Evolutionary conservation across 1,139 yeast species (phyloP).

Genomic region (Geotrichum histeridarum): DNA sequence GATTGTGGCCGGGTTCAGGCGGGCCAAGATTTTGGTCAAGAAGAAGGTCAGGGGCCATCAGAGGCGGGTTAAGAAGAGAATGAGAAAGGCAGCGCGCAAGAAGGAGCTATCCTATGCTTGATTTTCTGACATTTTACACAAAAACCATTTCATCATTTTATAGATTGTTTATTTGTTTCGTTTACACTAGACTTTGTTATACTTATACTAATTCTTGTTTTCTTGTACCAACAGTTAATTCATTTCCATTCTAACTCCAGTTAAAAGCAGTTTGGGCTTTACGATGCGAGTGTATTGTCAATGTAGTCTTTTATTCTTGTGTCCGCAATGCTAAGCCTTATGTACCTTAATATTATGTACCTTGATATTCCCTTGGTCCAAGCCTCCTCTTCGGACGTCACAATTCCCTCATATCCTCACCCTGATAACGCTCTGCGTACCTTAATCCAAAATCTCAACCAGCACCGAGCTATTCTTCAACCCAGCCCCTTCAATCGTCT

Average conservation of each 20-base stretch:
- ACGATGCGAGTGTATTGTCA: too few relatives aligned
- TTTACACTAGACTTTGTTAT: neutral
- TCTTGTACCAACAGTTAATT: neutral
- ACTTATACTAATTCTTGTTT: neutral
- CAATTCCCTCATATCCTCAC: too few relatives aligned
- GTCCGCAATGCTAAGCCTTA: too few relatives aligned
- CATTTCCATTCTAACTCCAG: neutral
- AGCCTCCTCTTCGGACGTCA: too few relatives aligned
- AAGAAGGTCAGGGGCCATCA: conserved; percentile 12
- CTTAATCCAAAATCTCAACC: conserved; percentile 50
- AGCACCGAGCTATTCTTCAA: conserved; percentile 79
- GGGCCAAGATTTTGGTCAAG: conserved; percentile 2
- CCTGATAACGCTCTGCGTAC: too few relatives aligned
- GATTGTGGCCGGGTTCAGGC: conserved; percentile 9
- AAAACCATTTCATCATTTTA: too few relatives aligned
- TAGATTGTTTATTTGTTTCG: neutral
- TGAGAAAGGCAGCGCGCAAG: conserved; percentile 13
- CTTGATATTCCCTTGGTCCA: too few relatives aligned
- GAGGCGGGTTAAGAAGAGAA: conserved; percentile 11
- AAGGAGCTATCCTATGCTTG: conserved; percentile 4
- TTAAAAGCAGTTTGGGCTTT: too few relatives aligned
- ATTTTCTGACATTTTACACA: too few relatives aligned
- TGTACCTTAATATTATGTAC: too few relatives aligned
- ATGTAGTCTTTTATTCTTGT: too few relatives aligned
- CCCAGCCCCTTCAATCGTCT: conserved; percentile 65